These are phyloP conservation scores for Xylariales sp. DNA, from an alignment of 2,329 filamentous ascomycete species.

Conservation along the genomic window DNA sequence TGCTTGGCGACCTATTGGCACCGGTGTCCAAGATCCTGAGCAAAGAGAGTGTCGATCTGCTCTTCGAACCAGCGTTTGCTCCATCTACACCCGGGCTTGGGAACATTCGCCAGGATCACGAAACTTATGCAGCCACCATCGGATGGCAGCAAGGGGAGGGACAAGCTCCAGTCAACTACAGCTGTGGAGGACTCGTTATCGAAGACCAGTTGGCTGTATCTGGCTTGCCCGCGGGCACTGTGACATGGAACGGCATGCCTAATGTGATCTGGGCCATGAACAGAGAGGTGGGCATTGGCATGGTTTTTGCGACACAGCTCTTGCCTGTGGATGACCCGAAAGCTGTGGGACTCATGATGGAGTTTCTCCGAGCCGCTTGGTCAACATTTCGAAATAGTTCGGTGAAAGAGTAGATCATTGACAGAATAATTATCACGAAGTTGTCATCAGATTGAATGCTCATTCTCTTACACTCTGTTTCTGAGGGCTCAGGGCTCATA, in stretches of 20 bases:
- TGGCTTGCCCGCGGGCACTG: slow-evolving; percentile 27
- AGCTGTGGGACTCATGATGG: neutral
- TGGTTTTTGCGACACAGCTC: slow-evolving; percentile 5
- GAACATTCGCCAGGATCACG: neutral
- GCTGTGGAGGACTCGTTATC: slow-evolving; percentile 33
- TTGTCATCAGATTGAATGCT: no score
- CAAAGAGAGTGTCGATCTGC: slow-evolving; percentile 30
- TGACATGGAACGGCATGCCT: slow-evolving; percentile 40
- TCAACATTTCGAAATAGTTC: slow-evolving; percentile 3
- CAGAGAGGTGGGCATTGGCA: slow-evolving; percentile 2
- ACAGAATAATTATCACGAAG: no score
- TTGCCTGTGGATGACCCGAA: slow-evolving; percentile 5
- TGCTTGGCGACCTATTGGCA: slow-evolving; percentile 27
- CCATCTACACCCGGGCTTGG: slow-evolving; percentile 13
- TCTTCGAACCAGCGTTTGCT: slow-evolving; percentile 44
- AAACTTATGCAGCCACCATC: slow-evolving; percentile 12
- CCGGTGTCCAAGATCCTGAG: slow-evolving; percentile 40
- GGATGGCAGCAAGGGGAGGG: slow-evolving; percentile 18
- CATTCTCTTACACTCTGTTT: no score
- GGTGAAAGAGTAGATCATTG: no score
- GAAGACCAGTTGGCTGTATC: slow-evolving; percentile 33
- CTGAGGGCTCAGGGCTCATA: no score
- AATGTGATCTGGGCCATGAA: slow-evolving; percentile 39
- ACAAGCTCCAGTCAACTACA: slow-evolving; percentile 22
- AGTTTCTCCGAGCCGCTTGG: slow-evolving; percentile 2